These are phyloP conservation scores for Guillardia theta DNA, from an alignment of 78 protist genomes.

Conservation along the genomic window DNA sequence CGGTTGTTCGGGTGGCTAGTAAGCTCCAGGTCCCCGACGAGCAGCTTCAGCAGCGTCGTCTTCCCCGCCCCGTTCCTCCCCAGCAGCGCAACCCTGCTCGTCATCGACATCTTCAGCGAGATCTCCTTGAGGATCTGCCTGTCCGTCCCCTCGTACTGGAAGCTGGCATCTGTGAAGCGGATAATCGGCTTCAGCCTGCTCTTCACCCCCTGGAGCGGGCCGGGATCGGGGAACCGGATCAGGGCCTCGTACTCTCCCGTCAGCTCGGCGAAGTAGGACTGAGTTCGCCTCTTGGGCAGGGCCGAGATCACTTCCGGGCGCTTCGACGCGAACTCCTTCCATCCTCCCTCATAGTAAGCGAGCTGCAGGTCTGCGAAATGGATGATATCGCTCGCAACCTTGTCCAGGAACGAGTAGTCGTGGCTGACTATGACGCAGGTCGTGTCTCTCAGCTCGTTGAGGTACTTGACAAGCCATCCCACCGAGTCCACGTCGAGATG, in stretches of 20 bases:
- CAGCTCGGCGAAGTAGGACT: neutral
- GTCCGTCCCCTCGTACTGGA: neutral
- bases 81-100: slow-evolving; percentile 60
- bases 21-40: slow-evolving; percentile 43
- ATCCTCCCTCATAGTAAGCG: slow-evolving; percentile 61
- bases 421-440: slow-evolving; percentile 60
- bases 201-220: neutral
- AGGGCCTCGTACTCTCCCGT: slow-evolving; percentile 9
- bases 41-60: slow-evolving; percentile 73
- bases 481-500: slow-evolving; percentile 86
- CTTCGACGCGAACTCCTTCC: neutral
- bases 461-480: slow-evolving; percentile 79
- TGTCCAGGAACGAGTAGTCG: slow-evolving; percentile 86
- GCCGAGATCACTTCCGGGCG: slow-evolving; percentile 11
- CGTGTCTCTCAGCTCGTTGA: neutral
- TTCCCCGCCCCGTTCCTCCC: slow-evolving; percentile 68
- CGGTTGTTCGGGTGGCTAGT: neutral
- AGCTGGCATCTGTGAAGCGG: neutral
- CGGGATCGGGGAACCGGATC: neutral
- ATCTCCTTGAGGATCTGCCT: neutral
- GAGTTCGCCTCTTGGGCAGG: neutral
- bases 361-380: slow-evolving; percentile 64
- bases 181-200: neutral
- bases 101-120: slow-evolving; percentile 43
- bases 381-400: slow-evolving; percentile 79